Conservation (phyloP, 2,329 filamentous ascomycete genomes). For the Trichoderma breve region DNA sequence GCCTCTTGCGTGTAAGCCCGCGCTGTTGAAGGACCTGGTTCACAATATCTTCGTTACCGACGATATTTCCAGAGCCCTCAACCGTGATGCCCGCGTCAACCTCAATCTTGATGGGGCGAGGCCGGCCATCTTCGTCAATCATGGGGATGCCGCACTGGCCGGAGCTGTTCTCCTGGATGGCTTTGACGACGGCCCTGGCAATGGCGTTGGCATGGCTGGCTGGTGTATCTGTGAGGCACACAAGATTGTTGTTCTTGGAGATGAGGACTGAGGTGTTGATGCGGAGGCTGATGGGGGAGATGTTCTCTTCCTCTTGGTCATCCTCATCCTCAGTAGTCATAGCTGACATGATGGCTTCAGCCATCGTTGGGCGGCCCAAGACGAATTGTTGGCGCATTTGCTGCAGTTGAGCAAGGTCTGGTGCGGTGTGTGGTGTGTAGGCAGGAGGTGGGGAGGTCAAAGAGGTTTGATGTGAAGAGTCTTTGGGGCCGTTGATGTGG, state of each 20-base stretch:
- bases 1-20: constrained; percentile 24
- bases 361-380: constrained; percentile 18
- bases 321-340: constrained; percentile 18
- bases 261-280: constrained; percentile 50
- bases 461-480: constrained; percentile 17
- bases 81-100: constrained; percentile 48
- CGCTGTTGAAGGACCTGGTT: constrained; percentile 30
- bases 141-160: constrained; percentile 43
- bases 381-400: constrained; percentile 14
- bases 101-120: constrained; percentile 41
- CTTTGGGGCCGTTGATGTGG: constrained; percentile 24
- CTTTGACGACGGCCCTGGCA: constrained; percentile 44
- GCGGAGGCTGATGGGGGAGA: constrained; percentile 44
- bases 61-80: constrained; percentile 44
- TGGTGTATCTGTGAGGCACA: constrained; percentile 42
- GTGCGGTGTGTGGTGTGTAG: constrained; percentile 29
- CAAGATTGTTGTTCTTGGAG: constrained; percentile 47
- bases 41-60: constrained; percentile 38
- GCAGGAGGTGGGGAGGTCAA: constrained; percentile 31
- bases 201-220: constrained; percentile 42
- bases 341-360: not conserved
- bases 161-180: constrained; percentile 43
- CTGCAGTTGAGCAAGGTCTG: constrained; percentile 21
- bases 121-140: constrained; percentile 45
- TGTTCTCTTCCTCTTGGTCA: constrained; percentile 27